Conservation (phyloP, 345 rosid genomes). For the Syzygium jambos region DNA sequence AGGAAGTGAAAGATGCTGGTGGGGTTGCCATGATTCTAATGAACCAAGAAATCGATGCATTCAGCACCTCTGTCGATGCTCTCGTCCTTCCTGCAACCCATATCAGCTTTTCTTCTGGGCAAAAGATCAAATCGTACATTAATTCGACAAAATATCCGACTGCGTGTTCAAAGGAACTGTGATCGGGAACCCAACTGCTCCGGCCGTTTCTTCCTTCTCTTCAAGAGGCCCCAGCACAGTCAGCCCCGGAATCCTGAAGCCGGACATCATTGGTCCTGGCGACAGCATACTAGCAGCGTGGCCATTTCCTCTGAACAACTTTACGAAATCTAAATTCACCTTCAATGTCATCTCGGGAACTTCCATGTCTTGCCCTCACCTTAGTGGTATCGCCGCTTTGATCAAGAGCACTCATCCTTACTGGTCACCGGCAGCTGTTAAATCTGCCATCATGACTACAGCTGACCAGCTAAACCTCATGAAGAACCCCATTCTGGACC, state of each 20-base stretch:
- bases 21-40: constrained; percentile 38
- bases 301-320: constrained; percentile 24
- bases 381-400: constrained; percentile 40
- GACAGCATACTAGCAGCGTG: constrained; percentile 44
- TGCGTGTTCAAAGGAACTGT: constrained; percentile 22
- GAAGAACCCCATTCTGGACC: constrained; percentile 28
- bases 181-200: constrained; percentile 27
- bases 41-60: constrained; percentile 17
- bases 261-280: constrained; percentile 43
- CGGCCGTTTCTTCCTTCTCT: constrained; percentile 32
- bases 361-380: constrained; percentile 59
- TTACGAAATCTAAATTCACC: constrained; percentile 17
- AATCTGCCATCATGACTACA: constrained; percentile 44
- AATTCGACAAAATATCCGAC: constrained; percentile 21
- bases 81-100: constrained; percentile 37
- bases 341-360: constrained; percentile 48
- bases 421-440: constrained; percentile 48
- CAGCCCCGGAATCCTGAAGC: constrained; percentile 35
- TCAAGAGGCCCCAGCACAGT: constrained; percentile 31
- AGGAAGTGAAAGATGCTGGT: constrained; percentile 35
- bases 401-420: constrained; percentile 31
- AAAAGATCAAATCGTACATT: constrained; percentile 21
- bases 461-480: constrained; percentile 27
- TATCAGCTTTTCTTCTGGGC: constrained; percentile 18
- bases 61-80: constrained; percentile 28